A percentile compares a stretch with the other conserved stretches of the same genome.
Conservation (phyloP, 495 filamentous ascomycete genomes). For the Trichoderma erinaceum region DNA sequence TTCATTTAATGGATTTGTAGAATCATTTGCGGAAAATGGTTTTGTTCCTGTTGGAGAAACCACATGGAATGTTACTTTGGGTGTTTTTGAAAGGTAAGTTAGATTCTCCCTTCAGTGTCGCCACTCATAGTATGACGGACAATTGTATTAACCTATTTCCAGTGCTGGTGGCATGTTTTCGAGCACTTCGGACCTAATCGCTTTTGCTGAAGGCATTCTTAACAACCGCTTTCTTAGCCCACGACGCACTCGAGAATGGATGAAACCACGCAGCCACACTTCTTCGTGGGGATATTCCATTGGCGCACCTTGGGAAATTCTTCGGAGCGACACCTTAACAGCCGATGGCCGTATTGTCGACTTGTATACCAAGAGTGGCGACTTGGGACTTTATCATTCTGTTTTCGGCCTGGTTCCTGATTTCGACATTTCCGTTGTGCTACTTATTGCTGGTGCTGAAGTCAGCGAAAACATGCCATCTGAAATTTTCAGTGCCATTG, state of each 20-base stretch:
- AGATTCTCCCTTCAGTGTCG: not conserved
- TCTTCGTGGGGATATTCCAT: slow-evolving; percentile 36
- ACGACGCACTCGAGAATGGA: slow-evolving; percentile 45
- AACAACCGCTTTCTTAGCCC: slow-evolving; percentile 37
- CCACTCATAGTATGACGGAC: slow-evolving; percentile 12
- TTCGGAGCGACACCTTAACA: slow-evolving; percentile 29
- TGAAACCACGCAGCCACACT: slow-evolving; percentile 48
- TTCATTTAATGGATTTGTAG: slow-evolving; percentile 28
- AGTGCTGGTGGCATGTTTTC: slow-evolving; percentile 48
- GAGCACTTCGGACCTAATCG: slow-evolving; percentile 45
- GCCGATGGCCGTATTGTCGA: slow-evolving; percentile 38
- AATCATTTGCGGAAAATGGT: slow-evolving; percentile 27
- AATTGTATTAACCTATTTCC: not conserved
- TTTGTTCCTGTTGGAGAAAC: slow-evolving; percentile 33
- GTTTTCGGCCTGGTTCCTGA: slow-evolving; percentile 45
- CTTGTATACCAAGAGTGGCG: slow-evolving; percentile 52
- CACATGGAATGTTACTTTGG: slow-evolving; percentile 38
- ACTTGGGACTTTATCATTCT: slow-evolving; percentile 42
- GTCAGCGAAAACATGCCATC: slow-evolving; percentile 23
- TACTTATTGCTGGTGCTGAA: slow-evolving; percentile 39
- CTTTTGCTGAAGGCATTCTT: slow-evolving; percentile 46
- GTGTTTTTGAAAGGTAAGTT: slow-evolving; percentile 42
- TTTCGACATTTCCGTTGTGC: slow-evolving; percentile 44
- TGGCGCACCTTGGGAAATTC: slow-evolving; percentile 55
- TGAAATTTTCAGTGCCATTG: slow-evolving; percentile 30